phyloP scores from a whole-genome alignment of 2,329 filamentous ascomycete genomes.

The Neocatenulostroma microsporum region DNA sequence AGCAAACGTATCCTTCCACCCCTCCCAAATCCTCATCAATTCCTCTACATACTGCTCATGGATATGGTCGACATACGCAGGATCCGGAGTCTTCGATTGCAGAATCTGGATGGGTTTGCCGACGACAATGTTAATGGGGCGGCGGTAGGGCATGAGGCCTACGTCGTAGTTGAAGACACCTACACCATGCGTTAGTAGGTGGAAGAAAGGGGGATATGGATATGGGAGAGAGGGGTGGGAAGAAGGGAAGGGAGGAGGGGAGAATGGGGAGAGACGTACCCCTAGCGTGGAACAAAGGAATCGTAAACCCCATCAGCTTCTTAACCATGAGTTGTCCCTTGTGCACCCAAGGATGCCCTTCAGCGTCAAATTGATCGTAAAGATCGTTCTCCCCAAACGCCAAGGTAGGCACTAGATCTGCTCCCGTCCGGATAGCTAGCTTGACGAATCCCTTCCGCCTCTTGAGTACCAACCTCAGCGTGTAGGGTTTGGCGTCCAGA shows the following conservation, averaged over 20 bases:
- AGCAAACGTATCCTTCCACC: conserved; percentile 70
- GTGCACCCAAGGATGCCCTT: conserved; percentile 70
- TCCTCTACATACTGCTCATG: conserved; percentile 73
- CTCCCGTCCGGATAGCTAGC: conserved; percentile 83
- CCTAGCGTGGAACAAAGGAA: conserved; percentile 81
- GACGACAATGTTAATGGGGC: conserved; percentile 81
- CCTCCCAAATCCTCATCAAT: conserved; percentile 63
- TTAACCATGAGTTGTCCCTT: conserved; percentile 77
- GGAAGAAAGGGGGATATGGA: neutral
- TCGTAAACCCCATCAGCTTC: conserved; percentile 80
- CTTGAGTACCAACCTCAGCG: conserved; percentile 68
- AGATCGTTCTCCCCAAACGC: conserved; percentile 94
- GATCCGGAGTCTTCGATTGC: conserved; percentile 56
- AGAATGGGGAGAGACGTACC: conserved; percentile 48
- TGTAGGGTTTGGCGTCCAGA: conserved; percentile 74
- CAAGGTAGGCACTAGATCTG: conserved; percentile 85
- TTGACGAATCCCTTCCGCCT: conserved; percentile 90
- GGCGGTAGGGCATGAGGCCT: conserved; percentile 86
- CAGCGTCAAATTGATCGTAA: conserved; percentile 79
- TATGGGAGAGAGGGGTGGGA: neutral
- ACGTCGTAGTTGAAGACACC: conserved; percentile 98
- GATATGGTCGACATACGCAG: conserved; percentile 69
- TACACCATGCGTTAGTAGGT: neutral
- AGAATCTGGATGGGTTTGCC: conserved; percentile 70
- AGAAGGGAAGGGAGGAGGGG: neutral